Evolutionary conservation across 331 rosid species (phyloP).

Genomic region (Arachis monticola): DNA sequence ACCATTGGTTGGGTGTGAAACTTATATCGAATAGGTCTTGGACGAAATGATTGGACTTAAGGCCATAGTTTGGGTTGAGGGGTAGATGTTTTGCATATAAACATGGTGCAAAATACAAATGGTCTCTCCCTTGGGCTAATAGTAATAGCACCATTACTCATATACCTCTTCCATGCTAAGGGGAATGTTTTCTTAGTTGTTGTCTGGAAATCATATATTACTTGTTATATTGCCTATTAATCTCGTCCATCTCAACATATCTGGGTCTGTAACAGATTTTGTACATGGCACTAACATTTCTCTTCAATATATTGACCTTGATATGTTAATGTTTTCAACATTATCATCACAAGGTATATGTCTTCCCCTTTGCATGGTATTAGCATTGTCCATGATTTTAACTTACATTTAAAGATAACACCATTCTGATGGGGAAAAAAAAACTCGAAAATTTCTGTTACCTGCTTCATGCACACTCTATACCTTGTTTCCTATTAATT

Average conservation of each 20-base stretch:
- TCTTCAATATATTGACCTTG: neutral
- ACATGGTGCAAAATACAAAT: too few species aligned
- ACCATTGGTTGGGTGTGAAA: too few species aligned
- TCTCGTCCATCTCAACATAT: neutral
- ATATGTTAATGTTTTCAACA: neutral
- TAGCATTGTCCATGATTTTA: neutral
- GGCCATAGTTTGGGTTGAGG: too few species aligned
- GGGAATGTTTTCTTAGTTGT: neutral
- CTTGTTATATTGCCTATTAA: neutral
- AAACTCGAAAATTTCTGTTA: neutral
- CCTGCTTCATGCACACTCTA: neutral
- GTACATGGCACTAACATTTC: neutral
- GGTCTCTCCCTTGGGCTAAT: too few species aligned
- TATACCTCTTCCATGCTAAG: neutral
- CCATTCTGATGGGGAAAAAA: neutral
- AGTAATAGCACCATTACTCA: neutral
- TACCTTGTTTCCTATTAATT: neutral
- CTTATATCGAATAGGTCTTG: neutral
- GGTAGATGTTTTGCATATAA: neutral
- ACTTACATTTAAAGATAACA: neutral
- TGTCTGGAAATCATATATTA: neutral
- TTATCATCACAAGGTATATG: neutral
- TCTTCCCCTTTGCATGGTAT: neutral
- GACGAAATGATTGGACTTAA: too few species aligned
- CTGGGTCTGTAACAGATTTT: neutral